Percentiles rank a stretch among this genome's conserved stretches.
phyloP scores from a whole-genome alignment of 2,329 filamentous ascomycete species.

The Penicillium hesseltinei region DNA sequence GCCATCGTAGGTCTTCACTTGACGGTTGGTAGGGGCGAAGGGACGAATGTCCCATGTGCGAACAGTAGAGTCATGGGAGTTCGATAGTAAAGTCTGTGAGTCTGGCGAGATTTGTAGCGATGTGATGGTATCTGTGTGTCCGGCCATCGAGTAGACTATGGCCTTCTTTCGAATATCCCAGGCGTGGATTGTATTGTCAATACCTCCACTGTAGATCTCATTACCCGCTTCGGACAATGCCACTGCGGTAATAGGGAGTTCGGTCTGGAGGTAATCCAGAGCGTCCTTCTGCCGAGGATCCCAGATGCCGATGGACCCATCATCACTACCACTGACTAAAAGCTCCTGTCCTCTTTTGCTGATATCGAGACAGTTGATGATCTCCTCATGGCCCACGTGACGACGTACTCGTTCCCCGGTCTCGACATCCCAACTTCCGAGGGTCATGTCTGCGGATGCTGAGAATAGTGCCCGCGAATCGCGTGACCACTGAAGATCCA shows the following conservation, averaged over 20 bases:
- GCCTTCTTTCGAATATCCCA: constrained; percentile 95
- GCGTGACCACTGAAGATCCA: constrained; percentile 95
- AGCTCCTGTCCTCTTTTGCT: constrained; percentile 88
- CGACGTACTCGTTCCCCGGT: constrained; percentile 88
- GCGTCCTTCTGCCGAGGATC: constrained; percentile 89
- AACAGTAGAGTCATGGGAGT: constrained; percentile 90
- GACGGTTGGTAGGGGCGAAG: constrained; percentile 83
- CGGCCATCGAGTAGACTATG: constrained; percentile 80
- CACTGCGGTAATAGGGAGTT: constrained; percentile 88
- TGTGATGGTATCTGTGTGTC: constrained; percentile 89
- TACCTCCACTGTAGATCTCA: constrained; percentile 89
- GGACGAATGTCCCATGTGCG: constrained; percentile 95
- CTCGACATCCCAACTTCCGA: constrained; percentile 93
- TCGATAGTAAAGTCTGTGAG: constrained; percentile 83
- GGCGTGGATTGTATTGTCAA: constrained; percentile 95
- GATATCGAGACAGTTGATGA: constrained; percentile 90
- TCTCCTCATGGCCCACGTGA: constrained; percentile 89
- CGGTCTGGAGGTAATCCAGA: constrained; percentile 81
- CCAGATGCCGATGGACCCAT: constrained; percentile 93
- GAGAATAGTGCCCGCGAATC: constrained; percentile 90
- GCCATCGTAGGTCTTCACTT: constrained; percentile 88
- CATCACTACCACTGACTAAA: constrained; percentile 86
- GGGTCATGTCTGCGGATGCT: constrained; percentile 86
- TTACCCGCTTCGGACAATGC: constrained; percentile 92
- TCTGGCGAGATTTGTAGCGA: constrained; percentile 91